Percentiles rank a stretch among this genome's conserved stretches.
Conservation (phyloP, 805 yeast species). For the Pichia manshurica region DNA sequence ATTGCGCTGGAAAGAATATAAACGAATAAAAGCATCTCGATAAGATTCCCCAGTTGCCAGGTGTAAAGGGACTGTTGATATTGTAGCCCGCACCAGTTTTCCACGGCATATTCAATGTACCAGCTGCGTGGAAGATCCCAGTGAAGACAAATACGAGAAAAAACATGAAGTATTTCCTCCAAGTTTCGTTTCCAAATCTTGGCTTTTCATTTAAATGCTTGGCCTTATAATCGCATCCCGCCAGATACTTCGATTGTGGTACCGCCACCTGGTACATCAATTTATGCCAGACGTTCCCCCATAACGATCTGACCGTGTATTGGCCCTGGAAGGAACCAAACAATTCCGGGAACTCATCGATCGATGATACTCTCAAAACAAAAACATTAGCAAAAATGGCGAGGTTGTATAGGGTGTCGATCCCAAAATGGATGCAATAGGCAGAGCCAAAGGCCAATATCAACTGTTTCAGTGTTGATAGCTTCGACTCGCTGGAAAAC, state of each 20-base stretch:
- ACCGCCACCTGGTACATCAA: slow-evolving; percentile 15
- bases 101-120: slow-evolving; percentile 15
- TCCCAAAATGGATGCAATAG: slow-evolving; percentile 13
- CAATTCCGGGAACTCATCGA: slow-evolving; percentile 12
- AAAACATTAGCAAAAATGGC: slow-evolving; percentile 3
- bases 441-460: slow-evolving; percentile 9
- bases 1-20: slow-evolving; percentile 17
- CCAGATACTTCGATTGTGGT: slow-evolving; percentile 7
- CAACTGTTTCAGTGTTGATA: slow-evolving; percentile 9
- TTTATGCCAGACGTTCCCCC: slow-evolving; percentile 18
- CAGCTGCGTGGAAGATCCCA: slow-evolving; percentile 17
- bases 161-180: slow-evolving; percentile 3
- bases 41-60: not conserved
- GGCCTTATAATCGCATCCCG: slow-evolving; percentile 4
- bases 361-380: not conserved
- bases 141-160: slow-evolving; percentile 14
- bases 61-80: slow-evolving; percentile 11
- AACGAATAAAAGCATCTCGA: slow-evolving; percentile 18
- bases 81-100: slow-evolving; percentile 9
- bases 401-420: slow-evolving; percentile 6
- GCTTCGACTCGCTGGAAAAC: slow-evolving; percentile 10
- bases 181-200: not conserved
- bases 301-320: slow-evolving; percentile 14
- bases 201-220: not conserved
- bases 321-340: slow-evolving; percentile 15